Evolutionary conservation across 805 yeast species (phyloP), one percentile per base, ranked within the genome.

Genomic region (Candida tallmaniae): DNA sequence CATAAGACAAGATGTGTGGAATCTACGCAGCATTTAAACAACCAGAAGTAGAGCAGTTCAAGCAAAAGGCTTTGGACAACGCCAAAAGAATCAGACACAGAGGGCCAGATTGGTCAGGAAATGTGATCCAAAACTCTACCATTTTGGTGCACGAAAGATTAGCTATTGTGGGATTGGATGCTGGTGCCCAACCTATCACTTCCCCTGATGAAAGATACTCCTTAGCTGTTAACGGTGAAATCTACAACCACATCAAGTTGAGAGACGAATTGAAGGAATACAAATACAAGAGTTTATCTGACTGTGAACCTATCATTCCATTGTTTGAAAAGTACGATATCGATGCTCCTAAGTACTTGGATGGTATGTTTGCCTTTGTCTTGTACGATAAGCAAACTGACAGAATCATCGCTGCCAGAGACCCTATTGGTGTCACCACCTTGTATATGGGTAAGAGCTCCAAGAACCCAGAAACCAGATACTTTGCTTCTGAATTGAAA

Each of bases 61-160:
- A 89, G 65, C 76, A 80, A 44, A 80, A 80, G 57, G 97, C 97
- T 29, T 73, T 93, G 43, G 94, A 86, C 60, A 74, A 86, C 59
- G 75, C 97, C 43, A 90, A 87, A 65, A 78, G 89, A 66, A 83
- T 90, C 60, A 81, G 99, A 70, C 99, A 93, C 67, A 82, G 99
- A 67, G 99, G 99, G 55, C 99, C 99, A 48, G 99, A 93, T 67
- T 93, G 99, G 99, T 75, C 88, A 24, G 98, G 98, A 55, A 88
- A 87, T 78, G 60, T 74, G 46, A 67, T 75, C 46, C 78, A 80
- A 57, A 85, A 85, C 80, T 60, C 70, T 46, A 86, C 97, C 31
- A 80, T 93, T 47, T 65, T 93, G 48, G 80, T 84, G 50, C 98
- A 93, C 61, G 98, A 93, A 72, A 85, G 98, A 72, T 74, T 93